A percentile compares a stretch with the other conserved stretches of the same genome.
These are phyloP conservation scores for Ascomycota sp. DNA, from an alignment of 2,329 filamentous ascomycete species.

Conservation along the genomic window DNA sequence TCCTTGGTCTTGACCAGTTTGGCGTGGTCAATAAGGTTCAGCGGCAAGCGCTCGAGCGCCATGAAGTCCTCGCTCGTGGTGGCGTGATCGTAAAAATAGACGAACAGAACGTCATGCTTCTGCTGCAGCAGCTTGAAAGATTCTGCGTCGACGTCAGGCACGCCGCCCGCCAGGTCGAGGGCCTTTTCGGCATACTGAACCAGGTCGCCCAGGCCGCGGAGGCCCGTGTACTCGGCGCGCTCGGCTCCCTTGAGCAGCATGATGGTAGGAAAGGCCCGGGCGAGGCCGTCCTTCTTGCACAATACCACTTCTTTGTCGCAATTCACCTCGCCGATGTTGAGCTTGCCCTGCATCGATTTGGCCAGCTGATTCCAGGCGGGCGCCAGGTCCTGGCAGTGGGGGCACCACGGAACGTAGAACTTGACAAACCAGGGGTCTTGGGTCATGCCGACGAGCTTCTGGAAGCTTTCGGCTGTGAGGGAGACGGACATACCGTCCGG, in stretches of 20 bases:
- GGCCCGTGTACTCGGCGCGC: slow-evolving; percentile 77
- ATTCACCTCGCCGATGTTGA: slow-evolving; percentile 93
- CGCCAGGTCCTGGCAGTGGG: slow-evolving; percentile 82
- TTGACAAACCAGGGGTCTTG: slow-evolving; percentile 96
- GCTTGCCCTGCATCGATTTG: slow-evolving; percentile 70
- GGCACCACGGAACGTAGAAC: slow-evolving; percentile 95
- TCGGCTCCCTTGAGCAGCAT: slow-evolving; percentile 85
- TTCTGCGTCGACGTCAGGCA: slow-evolving; percentile 60
- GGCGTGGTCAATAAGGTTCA: slow-evolving; percentile 78
- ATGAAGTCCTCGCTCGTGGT: slow-evolving; percentile 83
- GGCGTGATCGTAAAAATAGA: slow-evolving; percentile 95
- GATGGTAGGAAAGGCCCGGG: slow-evolving; percentile 71
- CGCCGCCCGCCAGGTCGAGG: slow-evolving; percentile 52
- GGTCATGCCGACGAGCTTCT: slow-evolving; percentile 65
- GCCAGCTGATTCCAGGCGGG: slow-evolving; percentile 79
- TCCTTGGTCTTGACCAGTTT: slow-evolving; percentile 86
- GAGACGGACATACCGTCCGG: slow-evolving; percentile 52
- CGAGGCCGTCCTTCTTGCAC: slow-evolving; percentile 83
- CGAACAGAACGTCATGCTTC: slow-evolving; percentile 86
- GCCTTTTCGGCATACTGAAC: slow-evolving; percentile 75
- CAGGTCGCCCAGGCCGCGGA: slow-evolving; percentile 81
- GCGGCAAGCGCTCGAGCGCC: slow-evolving; percentile 66
- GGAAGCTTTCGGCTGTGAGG: slow-evolving; percentile 70
- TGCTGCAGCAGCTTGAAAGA: slow-evolving; percentile 68
- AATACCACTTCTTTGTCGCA: slow-evolving; percentile 69